Percentiles rank a stretch among this genome's conserved stretches.
Conservation (phyloP, 1,139 yeast species). For the Schwanniomyces etchellsii region DNA sequence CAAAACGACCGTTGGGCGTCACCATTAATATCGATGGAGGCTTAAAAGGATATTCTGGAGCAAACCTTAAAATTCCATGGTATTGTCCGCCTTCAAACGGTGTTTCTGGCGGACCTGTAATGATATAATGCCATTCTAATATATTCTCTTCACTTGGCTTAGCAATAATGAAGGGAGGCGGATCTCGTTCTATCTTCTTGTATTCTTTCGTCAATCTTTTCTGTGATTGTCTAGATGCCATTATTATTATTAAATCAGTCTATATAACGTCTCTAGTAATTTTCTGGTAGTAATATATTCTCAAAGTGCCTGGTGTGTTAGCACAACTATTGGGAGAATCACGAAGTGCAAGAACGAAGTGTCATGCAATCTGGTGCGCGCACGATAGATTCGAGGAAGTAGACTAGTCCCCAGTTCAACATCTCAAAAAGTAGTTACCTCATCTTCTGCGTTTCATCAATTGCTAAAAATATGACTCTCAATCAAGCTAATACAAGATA, state of each 20-base stretch:
- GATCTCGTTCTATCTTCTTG: conserved; percentile 63
- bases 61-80: conserved; percentile 81
- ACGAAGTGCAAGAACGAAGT: no score
- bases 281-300: no score
- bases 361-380: no score
- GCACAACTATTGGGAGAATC: no score
- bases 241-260: conserved; percentile 8
- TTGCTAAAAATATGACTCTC: no score
- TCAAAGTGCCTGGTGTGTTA: no score
- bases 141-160: conserved; percentile 78
- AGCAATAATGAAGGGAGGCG: conserved; percentile 80
- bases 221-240: conserved; percentile 48
- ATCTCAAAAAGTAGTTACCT: no score
- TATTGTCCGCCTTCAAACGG: conserved; percentile 86
- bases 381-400: no score
- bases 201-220: conserved; percentile 71
- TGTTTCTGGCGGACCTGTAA: conserved; percentile 82
- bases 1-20: conserved; percentile 82
- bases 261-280: background rate
- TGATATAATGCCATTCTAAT: conserved; percentile 71
- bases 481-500: no score
- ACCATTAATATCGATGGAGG: conserved; percentile 90
- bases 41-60: conserved; percentile 82
- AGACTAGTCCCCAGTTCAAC: no score
- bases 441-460: no score